Conservation (phyloP, 495 filamentous ascomycete genomes). For the Tuber borchii region DNA sequence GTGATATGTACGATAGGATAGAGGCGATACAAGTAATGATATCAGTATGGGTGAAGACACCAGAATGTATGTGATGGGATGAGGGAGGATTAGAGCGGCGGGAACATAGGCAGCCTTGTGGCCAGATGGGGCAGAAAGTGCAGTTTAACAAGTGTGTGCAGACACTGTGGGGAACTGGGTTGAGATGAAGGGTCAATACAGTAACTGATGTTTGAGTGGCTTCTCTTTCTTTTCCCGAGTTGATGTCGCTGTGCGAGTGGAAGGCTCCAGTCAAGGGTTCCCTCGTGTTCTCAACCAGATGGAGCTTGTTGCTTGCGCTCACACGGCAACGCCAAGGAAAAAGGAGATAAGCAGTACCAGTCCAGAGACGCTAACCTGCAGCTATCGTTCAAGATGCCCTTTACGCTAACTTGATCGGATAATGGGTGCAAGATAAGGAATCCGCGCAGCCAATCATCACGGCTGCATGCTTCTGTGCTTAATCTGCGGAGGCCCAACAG, state of each 20-base stretch:
- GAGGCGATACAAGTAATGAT: background rate
- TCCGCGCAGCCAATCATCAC: conserved; percentile 24
- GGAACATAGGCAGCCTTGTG: background rate
- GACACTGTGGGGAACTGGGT: background rate
- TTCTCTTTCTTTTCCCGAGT: background rate
- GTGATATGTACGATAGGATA: background rate
- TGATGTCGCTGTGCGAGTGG: conserved; percentile 7
- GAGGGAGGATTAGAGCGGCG: background rate
- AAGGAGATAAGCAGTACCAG: conserved; percentile 32
- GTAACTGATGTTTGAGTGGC: background rate
- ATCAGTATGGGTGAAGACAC: background rate
- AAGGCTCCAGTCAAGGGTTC: conserved; percentile 15
- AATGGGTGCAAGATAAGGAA: conserved; percentile 32
- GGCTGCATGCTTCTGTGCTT: background rate
- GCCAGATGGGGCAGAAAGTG: background rate
- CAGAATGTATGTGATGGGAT: background rate
- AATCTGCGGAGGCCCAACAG: background rate
- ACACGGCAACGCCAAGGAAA: conserved; percentile 11
- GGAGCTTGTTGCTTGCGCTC: background rate
- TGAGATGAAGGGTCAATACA: background rate
- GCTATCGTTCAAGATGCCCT: conserved; percentile 30
- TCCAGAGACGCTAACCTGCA: conserved; percentile 28
- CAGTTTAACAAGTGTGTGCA: background rate
- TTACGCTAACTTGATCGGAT: conserved; percentile 25
- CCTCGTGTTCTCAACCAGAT: conserved; percentile 12